phyloP scores from a whole-genome alignment of 768 basidiomycete species.

The Ramaria rubella region DNA sequence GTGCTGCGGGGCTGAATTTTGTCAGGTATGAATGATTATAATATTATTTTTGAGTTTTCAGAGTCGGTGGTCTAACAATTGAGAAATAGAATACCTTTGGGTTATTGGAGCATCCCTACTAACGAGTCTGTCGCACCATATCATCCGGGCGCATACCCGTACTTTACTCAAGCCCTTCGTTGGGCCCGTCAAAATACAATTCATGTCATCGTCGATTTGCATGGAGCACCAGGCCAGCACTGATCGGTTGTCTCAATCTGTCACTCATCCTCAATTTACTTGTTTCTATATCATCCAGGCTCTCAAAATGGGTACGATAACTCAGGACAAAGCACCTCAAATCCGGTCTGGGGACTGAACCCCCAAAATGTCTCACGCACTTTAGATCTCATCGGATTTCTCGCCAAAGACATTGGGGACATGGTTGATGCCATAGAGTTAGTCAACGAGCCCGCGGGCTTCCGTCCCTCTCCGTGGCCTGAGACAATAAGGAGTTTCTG shows the following conservation, averaged over 20 bases:
- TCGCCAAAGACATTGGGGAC: conserved; percentile 47
- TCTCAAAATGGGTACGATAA: conserved; percentile 59
- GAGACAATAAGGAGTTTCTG: conserved; percentile 47
- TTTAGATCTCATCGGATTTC: conserved; percentile 49
- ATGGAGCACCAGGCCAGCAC: conserved; percentile 27
- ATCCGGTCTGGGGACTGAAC: conserved; percentile 48
- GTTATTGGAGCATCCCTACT: conserved; percentile 77
- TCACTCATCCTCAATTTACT: background rate
- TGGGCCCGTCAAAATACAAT: conserved; percentile 59
- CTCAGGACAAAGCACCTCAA: conserved; percentile 55
- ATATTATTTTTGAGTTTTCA: background rate
- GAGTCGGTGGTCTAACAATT: background rate
- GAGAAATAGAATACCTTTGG: conserved; percentile 52
- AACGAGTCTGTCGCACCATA: conserved; percentile 48
- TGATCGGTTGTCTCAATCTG: background rate
- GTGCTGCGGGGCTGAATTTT: conserved; percentile 61
- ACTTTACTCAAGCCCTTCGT: conserved; percentile 53
- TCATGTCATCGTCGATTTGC: conserved; percentile 62
- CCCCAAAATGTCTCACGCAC: conserved; percentile 45
- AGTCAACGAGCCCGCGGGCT: conserved; percentile 65
- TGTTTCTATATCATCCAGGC: background rate
- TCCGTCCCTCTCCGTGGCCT: conserved; percentile 36
- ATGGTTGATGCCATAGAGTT: conserved; percentile 60
- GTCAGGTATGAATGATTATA: conserved; percentile 50
- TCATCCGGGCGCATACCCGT: conserved; percentile 59